Evolutionary conservation across 2,329 filamentous ascomycete species (phyloP).

Genomic region (Lachnellula subtilissima): DNA sequence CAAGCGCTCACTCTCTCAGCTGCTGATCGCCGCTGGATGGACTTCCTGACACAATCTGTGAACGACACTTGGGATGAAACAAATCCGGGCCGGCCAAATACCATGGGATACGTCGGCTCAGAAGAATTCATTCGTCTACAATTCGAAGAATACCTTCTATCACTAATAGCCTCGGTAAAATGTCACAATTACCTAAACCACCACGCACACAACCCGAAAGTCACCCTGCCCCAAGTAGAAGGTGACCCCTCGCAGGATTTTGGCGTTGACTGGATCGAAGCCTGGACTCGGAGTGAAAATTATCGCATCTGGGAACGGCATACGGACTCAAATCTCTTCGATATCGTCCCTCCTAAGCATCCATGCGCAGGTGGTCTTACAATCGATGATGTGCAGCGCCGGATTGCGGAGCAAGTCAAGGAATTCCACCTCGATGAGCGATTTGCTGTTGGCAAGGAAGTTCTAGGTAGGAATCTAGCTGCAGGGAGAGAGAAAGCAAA

Average conservation of each 20-base stretch:
- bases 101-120: constrained; percentile 88
- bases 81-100: constrained; percentile 86
- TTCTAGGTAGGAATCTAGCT: constrained; percentile 81
- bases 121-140: constrained; percentile 97
- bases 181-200: constrained; percentile 68
- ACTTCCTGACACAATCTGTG: constrained; percentile 87
- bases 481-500: constrained; percentile 85
- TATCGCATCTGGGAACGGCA: constrained; percentile 80
- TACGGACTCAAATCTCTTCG: constrained; percentile 84
- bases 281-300: constrained; percentile 84
- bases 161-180: constrained; percentile 81
- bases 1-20: constrained; percentile 72
- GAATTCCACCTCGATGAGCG: constrained; percentile 92
- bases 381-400: constrained; percentile 89
- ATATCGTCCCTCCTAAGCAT: constrained; percentile 88
- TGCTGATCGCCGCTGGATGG: constrained; percentile 92
- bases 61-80: constrained; percentile 95
- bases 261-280: constrained; percentile 76
- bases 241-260: constrained; percentile 85
- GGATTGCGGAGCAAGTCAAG: constrained; percentile 85
- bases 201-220: constrained; percentile 53
- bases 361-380: constrained; percentile 89
- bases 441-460: constrained; percentile 76
- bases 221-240: constrained; percentile 62
- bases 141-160: constrained; percentile 93